phyloP scores from a whole-genome alignment of 177 flowering plant genomes.

The Vitis hybrid region DNA sequence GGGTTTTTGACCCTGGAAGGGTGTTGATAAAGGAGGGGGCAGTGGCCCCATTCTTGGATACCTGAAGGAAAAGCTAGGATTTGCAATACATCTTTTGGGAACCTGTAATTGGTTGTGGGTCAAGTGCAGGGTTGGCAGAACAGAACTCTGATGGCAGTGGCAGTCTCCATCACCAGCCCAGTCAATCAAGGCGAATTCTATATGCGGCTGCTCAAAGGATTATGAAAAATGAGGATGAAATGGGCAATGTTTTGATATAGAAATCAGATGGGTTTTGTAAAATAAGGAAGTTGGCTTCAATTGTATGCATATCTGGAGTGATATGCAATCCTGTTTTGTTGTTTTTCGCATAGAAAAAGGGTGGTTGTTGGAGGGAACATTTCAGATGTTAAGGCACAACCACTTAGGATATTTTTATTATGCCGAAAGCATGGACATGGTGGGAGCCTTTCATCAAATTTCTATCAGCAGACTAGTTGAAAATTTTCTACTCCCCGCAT shows the following conservation, averaged over 20 bases:
- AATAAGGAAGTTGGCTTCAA: background rate
- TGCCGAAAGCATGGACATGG: too few species aligned
- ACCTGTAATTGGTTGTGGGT: background rate
- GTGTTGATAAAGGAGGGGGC: too few species aligned
- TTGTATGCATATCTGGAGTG: background rate
- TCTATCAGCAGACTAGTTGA: too few species aligned
- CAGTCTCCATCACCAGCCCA: background rate
- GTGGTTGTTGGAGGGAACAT: background rate
- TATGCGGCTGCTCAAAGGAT: too few species aligned
- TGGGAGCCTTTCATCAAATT: too few species aligned
- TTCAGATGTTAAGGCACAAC: slow-evolving; percentile 11
- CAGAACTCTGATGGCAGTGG: slow-evolving; percentile 3
- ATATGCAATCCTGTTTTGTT: background rate
- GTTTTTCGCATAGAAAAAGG: background rate
- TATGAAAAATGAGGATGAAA: too few species aligned
- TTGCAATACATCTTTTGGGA: background rate
- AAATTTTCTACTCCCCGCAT: too few species aligned
- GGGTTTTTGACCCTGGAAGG: too few species aligned
- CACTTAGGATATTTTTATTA: background rate
- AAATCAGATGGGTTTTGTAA: background rate
- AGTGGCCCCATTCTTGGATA: too few species aligned
- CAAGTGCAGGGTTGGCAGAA: background rate
- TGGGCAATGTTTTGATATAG: background rate
- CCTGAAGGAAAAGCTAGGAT: background rate
- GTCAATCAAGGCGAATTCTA: too few species aligned